Evolutionary conservation across 768 basidiomycete genomes (phyloP).

Genomic region (Mycena crocata): DNA sequence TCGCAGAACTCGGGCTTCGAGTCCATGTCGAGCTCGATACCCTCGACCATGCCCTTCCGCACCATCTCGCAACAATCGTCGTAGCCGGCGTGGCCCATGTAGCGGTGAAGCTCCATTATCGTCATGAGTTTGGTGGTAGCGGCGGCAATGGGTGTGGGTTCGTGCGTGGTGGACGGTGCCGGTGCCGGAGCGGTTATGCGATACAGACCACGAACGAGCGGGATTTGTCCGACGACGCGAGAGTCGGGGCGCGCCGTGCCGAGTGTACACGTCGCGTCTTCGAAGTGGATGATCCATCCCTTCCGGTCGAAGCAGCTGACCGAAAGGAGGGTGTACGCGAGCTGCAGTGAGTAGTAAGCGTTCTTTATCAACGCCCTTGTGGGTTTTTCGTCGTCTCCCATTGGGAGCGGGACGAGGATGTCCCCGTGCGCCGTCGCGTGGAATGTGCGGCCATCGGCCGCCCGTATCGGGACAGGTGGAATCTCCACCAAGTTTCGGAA

Average conservation of each 20-base stretch:
- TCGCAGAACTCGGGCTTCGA: conserved; percentile 42
- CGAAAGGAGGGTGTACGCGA: conserved; percentile 14
- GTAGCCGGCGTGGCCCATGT: conserved; percentile 49
- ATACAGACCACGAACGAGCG: conserved; percentile 41
- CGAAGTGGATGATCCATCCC: conserved; percentile 24
- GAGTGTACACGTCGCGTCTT: conserved; percentile 12
- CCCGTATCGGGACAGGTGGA: conserved; percentile 6
- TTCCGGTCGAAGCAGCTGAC: conserved; percentile 10
- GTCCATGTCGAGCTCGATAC: conserved; percentile 42
- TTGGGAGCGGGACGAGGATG: conserved; percentile 1
- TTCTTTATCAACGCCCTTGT: conserved; percentile 9
- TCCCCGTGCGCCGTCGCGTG: conserved; percentile 7
- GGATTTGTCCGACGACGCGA: conserved; percentile 36
- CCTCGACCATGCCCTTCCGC: conserved; percentile 41
- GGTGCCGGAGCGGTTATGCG: conserved; percentile 25
- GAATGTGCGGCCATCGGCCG: conserved; percentile 19
- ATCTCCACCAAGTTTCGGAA: conserved; percentile 16
- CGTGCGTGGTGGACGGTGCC: background rate
- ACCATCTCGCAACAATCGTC: conserved; percentile 42
- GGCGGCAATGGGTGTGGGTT: conserved; percentile 19
- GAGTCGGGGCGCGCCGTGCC: conserved; percentile 11
- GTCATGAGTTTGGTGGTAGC: conserved; percentile 32
- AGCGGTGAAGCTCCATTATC: conserved; percentile 45
- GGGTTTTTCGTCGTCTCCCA: conserved; percentile 14
- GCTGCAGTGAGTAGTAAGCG: conserved; percentile 14